phyloP scores from a whole-genome alignment of 179 eudicot species.

The Vitellaria paradoxa region DNA sequence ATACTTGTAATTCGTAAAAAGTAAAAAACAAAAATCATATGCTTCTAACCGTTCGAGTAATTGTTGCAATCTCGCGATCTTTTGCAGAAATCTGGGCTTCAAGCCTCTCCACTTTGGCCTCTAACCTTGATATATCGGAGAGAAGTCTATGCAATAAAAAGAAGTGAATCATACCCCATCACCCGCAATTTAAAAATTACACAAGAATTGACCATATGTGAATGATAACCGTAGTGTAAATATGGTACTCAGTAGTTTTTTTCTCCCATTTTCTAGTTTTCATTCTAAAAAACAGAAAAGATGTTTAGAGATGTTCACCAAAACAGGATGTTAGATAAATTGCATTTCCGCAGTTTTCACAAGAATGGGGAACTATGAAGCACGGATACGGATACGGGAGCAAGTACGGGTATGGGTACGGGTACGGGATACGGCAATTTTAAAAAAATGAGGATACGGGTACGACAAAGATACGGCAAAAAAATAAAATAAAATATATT shows the following conservation, averaged over 20 bases:
- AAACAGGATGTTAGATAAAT: background rate
- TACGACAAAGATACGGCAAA: too few relatives aligned
- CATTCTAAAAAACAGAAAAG: background rate
- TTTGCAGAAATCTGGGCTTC: constrained; percentile 76
- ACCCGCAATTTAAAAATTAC: background rate
- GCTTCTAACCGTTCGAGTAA: constrained; percentile 76
- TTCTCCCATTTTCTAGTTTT: background rate
- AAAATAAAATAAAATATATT: too few relatives aligned
- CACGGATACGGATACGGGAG: too few relatives aligned
- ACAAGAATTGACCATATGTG: background rate
- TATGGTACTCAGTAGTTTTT: background rate
- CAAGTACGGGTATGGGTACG: too few relatives aligned
- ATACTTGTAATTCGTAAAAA: background rate
- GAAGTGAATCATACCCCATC: background rate
- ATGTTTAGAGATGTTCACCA: background rate
- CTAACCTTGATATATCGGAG: constrained; percentile 94
- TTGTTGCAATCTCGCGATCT: constrained; percentile 95
- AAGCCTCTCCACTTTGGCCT: constrained; percentile 94
- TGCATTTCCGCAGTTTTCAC: background rate
- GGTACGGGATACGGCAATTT: too few relatives aligned
- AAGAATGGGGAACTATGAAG: too few relatives aligned
- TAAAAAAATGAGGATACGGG: too few relatives aligned
- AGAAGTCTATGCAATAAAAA: constrained; percentile 43
- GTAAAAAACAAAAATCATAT: background rate
- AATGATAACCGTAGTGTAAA: background rate